phyloP scores from a whole-genome alignment of 331 rosid genomes.

The Quercus lobata region DNA sequence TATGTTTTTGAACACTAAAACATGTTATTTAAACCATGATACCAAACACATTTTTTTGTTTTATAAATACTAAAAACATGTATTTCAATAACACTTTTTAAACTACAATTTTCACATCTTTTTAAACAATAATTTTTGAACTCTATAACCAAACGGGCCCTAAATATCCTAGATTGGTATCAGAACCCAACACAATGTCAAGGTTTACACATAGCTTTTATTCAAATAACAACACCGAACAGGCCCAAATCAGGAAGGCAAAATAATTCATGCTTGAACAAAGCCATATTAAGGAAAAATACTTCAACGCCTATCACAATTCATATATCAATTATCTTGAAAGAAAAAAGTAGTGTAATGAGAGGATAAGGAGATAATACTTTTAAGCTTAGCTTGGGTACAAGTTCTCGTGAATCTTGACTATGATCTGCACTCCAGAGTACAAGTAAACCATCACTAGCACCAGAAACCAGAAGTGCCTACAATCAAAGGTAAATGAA shows the following conservation, averaged over 20 bases:
- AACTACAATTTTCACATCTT: no score
- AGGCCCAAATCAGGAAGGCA: background rate
- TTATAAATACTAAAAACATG: no score
- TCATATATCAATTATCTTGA: slow-evolving; percentile 2
- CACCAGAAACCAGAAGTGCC: slow-evolving; percentile 97
- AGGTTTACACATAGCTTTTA: background rate
- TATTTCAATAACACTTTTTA: no score
- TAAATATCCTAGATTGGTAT: background rate
- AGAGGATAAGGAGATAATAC: slow-evolving; percentile 32
- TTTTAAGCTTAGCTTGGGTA: slow-evolving; percentile 93
- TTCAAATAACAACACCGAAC: slow-evolving; percentile 12
- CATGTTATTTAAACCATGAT: no score
- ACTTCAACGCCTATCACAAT: slow-evolving; percentile 3
- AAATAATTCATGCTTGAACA: slow-evolving; percentile 1
- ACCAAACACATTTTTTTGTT: no score
- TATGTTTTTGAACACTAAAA: no score
- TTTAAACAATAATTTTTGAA: no score
- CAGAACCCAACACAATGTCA: background rate
- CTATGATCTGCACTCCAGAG: slow-evolving; percentile 97
- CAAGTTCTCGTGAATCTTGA: slow-evolving; percentile 97
- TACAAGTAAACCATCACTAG: slow-evolving; percentile 92
- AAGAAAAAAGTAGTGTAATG: background rate
- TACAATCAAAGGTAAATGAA: slow-evolving; percentile 31
- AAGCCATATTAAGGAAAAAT: slow-evolving; percentile 17
- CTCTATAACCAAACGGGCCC: no score